A percentile compares a stretch with the other conserved stretches of the same genome.
Conservation (phyloP, 768 basidiomycete genomes). For the Suillus hirtellus region DNA sequence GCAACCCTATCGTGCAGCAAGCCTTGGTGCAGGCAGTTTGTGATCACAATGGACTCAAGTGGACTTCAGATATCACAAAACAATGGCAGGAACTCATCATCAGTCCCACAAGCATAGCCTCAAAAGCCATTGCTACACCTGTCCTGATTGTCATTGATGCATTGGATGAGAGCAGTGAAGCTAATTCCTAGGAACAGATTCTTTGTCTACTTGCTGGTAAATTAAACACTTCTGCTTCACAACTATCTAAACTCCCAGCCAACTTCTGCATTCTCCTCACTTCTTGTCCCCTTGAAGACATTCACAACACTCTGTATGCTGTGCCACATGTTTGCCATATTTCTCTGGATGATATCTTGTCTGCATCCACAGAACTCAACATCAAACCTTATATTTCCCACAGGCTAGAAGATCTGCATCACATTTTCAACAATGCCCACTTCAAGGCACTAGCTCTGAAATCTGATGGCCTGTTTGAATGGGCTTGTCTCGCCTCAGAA, state of each 20-base stretch:
- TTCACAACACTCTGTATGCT: constrained; percentile 12
- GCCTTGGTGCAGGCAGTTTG: not conserved
- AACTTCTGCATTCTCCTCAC: constrained; percentile 20
- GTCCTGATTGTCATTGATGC: constrained; percentile 29
- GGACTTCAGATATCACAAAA: not conserved
- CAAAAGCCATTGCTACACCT: constrained; percentile 16
- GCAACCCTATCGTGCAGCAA: not conserved
- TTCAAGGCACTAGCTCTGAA: not conserved
- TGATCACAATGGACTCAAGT: not conserved
- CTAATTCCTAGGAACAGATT: constrained; percentile 10
- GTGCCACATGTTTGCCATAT: not conserved
- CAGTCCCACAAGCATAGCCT: constrained; percentile 9
- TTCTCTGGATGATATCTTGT: constrained; percentile 7
- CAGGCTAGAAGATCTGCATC: not conserved
- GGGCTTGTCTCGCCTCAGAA: constrained; percentile 15
- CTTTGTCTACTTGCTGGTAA: constrained; percentile 13
- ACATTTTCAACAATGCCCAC: not conserved
- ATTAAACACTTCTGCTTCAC: not conserved
- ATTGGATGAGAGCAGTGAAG: constrained; percentile 20
- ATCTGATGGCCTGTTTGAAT: constrained; percentile 14
- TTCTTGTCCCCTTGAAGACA: constrained; percentile 11
- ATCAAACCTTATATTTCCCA: constrained; percentile 8
- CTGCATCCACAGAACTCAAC: constrained; percentile 4
- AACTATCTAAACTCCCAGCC: constrained; percentile 3
- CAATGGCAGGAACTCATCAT: constrained; percentile 23